Percentiles rank a stretch among this genome's conserved stretches.
Evolutionary conservation across 164 flowering plant species (phyloP).

Genomic region (Nymphaea colorata): DNA sequence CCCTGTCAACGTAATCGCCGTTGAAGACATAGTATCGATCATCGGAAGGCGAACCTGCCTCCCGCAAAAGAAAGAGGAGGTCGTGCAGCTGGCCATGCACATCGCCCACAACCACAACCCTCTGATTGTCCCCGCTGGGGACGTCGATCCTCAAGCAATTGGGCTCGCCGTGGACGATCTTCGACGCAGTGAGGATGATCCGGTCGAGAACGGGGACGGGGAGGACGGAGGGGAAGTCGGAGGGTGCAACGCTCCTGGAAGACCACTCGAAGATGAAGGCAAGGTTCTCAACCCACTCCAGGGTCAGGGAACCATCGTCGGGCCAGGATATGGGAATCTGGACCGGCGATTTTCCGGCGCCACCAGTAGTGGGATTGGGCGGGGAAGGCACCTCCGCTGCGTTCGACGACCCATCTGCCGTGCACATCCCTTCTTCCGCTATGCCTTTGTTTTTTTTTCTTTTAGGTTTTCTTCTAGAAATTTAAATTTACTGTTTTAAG

Average conservation of each 20-base stretch:
- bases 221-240: slow-evolving; percentile 51
- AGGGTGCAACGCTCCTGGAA: slow-evolving; percentile 45
- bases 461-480: no score
- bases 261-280: slow-evolving; percentile 64
- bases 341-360: slow-evolving; percentile 2
- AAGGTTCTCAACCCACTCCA: slow-evolving; percentile 50
- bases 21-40: slow-evolving; percentile 71
- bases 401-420: neutral
- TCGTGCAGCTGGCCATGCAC: slow-evolving; percentile 92
- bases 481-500: no score
- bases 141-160: slow-evolving; percentile 57
- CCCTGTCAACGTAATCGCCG: slow-evolving; percentile 96
- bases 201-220: slow-evolving; percentile 61
- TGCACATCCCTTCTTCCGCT: neutral
- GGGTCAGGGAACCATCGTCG: slow-evolving; percentile 24
- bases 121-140: slow-evolving; percentile 15
- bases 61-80: slow-evolving; percentile 38
- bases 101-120: slow-evolving; percentile 85
- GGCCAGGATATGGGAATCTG: slow-evolving; percentile 66
- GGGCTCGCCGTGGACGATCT: slow-evolving; percentile 80
- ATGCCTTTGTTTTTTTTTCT: no score
- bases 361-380: neutral
- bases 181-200: slow-evolving; percentile 60
- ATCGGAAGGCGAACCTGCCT: slow-evolving; percentile 66
- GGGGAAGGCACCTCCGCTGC: neutral